Base-by-base conservation (phyloP, 305 asterid species). In the Withania somnifera region DNA sequence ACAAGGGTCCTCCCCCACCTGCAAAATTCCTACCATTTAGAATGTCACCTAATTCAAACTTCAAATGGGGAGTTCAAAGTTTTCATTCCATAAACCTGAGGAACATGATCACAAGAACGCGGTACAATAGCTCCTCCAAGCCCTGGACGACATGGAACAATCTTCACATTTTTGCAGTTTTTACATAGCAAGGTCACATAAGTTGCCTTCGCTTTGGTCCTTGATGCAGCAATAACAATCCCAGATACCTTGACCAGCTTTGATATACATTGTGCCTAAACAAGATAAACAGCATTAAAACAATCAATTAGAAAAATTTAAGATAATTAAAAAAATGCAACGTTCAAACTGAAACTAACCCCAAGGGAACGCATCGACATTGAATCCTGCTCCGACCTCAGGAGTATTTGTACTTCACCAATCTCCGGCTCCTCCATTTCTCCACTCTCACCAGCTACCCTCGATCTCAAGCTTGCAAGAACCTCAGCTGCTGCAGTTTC, bases 41-140 rank as follows among this genome's bases (percentile, higher is more conserved):
- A n/a, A 81, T 50, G 50, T 30, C 57, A 54, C 17, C 81, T 81
- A 51, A 6, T 22, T 22, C 76, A 36, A 2, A 80, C 53, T 19
- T 11, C 53, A 56, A 53, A 28, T 26, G 56, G 38, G 42, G 57
- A 81, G 53, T 42, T 14, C 26, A 54, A 64, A 76, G 15, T 40
- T 19, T 73, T 63, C 54, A 80, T 28, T 26, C 53, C 24, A 42
- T 47, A 67, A 78, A 94, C 98, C 97, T 94, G 98, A 84, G 98
- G 88, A 38, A 86, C 81, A 66, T 93, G 97, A 86, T 94, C 98
- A 86, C 98, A 94, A 79, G 97, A 94, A 53, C 99, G 95, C 5
- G 99, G 98, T 80, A 96, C 93, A 75, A 96, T 88, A 60, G 99
- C 99, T 80, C 99, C 98, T 84, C 99, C 99, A 81, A 94, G 98